Evolutionary conservation across 2,329 filamentous ascomycete species (phyloP).

Genomic region (Pyricularia sp.): DNA sequence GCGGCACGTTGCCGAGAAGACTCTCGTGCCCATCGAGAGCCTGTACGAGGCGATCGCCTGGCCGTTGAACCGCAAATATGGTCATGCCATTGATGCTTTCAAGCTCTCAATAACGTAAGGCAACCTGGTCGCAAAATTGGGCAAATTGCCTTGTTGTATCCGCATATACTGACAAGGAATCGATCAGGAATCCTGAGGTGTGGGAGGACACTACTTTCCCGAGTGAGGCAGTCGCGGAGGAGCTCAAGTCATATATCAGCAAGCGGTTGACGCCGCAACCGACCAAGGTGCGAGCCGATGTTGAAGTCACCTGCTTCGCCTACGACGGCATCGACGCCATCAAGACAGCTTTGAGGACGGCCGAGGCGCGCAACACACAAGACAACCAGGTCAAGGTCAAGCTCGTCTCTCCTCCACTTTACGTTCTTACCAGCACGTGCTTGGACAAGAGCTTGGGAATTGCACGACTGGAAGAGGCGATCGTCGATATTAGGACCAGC

Average conservation of each 20-base stretch:
- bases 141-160: background rate
- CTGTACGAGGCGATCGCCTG: conserved; percentile 92
- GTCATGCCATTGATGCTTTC: conserved; percentile 93
- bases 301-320: conserved; percentile 88
- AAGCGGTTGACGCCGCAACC: conserved; percentile 95
- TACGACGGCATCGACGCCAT: conserved; percentile 98
- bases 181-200: conserved; percentile 70
- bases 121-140: background rate
- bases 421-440: conserved; percentile 90
- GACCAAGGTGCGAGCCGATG: conserved; percentile 96
- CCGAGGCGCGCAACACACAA: conserved; percentile 82
- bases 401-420: conserved; percentile 93
- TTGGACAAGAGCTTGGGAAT: conserved; percentile 87
- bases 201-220: conserved; percentile 91
- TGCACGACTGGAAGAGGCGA: conserved; percentile 72
- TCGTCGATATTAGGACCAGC: conserved; percentile 68
- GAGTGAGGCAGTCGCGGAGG: conserved; percentile 70
- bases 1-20: conserved; percentile 97
- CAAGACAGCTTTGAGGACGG: conserved; percentile 80
- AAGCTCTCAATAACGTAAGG: conserved; percentile 93
- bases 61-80: conserved; percentile 96
- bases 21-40: conserved; percentile 80
- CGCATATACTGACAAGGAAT: conserved; percentile 6
- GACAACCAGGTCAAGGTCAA: conserved; percentile 96
- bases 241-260: conserved; percentile 88